phyloP scores from a whole-genome alignment of 805 yeast genomes.

The Saccharomyces jurei region DNA sequence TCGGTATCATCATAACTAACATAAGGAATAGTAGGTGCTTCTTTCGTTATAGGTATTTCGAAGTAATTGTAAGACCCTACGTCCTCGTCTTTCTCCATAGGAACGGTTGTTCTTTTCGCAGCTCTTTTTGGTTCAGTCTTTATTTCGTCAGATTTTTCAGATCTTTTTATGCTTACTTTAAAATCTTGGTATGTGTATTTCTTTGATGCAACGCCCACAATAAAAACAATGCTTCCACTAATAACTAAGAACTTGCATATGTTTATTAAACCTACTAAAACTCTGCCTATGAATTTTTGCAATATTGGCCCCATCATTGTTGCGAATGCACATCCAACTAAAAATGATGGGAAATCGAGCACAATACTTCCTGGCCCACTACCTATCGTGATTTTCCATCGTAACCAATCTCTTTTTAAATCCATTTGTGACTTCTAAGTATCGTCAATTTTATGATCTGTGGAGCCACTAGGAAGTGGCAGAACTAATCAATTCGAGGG shows the following conservation, averaged over 20 bases:
- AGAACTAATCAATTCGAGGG: background rate
- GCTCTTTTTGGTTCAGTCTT: constrained; percentile 1
- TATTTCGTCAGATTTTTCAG: background rate
- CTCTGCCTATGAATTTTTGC: constrained; percentile 17
- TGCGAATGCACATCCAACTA: constrained; percentile 16
- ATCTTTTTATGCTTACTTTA: background rate
- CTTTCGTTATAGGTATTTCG: constrained; percentile 18
- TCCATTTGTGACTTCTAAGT: background rate
- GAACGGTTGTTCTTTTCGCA: background rate
- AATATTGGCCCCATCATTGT: constrained; percentile 20
- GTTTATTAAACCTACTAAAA: constrained; percentile 17
- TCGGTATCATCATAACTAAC: background rate
- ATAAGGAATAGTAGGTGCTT: background rate
- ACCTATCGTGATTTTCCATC: background rate
- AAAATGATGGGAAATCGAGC: constrained; percentile 21
- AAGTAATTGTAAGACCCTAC: constrained; percentile 20
- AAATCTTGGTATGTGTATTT: constrained; percentile 1
- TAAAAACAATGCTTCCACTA: constrained; percentile 16
- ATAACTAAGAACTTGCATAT: constrained; percentile 16
- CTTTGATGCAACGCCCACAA: constrained; percentile 7
- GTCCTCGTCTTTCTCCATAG: constrained; percentile 4
- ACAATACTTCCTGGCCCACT: constrained; percentile 1
- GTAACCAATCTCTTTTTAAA: background rate
- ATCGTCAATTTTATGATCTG: background rate
- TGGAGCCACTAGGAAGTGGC: background rate